Percentiles rank a stretch among this genome's conserved stretches.
Conservation (phyloP, 208 protist genomes). For the Leishmania tarentolae region DNA sequence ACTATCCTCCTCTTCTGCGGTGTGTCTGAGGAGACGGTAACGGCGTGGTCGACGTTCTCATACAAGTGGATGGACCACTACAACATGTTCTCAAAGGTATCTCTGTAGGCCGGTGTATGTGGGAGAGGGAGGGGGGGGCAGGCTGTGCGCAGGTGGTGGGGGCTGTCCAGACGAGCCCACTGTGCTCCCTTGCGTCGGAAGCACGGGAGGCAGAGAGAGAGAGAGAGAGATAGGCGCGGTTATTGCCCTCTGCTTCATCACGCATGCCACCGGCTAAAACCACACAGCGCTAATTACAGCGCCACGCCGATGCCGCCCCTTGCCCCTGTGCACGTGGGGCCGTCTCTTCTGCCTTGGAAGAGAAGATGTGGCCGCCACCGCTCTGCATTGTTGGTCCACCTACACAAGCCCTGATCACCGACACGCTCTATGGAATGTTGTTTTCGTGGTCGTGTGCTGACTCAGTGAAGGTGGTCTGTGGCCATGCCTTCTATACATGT, state of each 20-base stretch:
- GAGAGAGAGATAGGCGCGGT: neutral
- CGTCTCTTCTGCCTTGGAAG: neutral
- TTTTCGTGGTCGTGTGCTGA: neutral
- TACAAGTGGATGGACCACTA: conserved; percentile 81
- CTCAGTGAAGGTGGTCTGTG: neutral
- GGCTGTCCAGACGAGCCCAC: neutral
- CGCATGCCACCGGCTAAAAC: neutral
- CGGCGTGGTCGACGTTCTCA: conserved; percentile 49
- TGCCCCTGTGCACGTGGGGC: neutral
- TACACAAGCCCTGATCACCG: neutral
- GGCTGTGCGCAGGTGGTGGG: neutral
- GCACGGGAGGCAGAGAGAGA: neutral
- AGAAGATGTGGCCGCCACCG: neutral
- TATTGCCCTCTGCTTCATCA: neutral
- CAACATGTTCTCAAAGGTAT: conserved; percentile 79
- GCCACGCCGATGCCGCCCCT: neutral
- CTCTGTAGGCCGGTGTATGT: conserved; percentile 13
- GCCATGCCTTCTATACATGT: neutral
- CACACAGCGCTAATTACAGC: too few species aligned
- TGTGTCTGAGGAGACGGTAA: conserved; percentile 48
- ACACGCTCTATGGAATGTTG: neutral
- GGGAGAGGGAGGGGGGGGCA: neutral
- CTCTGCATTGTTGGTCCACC: neutral
- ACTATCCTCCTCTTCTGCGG: conserved; percentile 53
- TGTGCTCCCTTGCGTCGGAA: neutral